Percentiles rank a stretch among this genome's conserved stretches.
phyloP scores from a whole-genome alignment of 495 filamentous ascomycete species.

The Penicillium atrosanguineum region DNA sequence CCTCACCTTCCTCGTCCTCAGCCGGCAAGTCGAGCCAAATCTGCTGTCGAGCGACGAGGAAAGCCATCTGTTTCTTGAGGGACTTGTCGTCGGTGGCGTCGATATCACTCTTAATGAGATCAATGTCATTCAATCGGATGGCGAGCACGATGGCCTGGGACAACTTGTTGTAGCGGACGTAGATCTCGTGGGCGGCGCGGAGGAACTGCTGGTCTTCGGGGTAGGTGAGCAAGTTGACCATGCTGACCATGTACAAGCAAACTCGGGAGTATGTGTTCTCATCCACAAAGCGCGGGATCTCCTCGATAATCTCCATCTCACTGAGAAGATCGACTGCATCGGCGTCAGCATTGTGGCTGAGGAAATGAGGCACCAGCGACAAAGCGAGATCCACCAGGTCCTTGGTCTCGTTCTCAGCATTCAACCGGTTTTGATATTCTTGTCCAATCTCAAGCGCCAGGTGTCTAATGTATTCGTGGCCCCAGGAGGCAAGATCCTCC shows the following conservation, averaged over 20 bases:
- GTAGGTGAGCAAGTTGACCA: slow-evolving; percentile 96
- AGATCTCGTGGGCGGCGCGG: slow-evolving; percentile 84
- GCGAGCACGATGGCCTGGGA: slow-evolving; percentile 92
- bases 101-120: slow-evolving; percentile 77
- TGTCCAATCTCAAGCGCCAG: slow-evolving; percentile 93
- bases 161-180: slow-evolving; percentile 85
- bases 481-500: slow-evolving; percentile 93
- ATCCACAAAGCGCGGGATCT: slow-evolving; percentile 85
- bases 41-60: slow-evolving; percentile 86
- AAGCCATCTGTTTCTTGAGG: slow-evolving; percentile 90
- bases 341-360: slow-evolving; percentile 96
- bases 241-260: slow-evolving; percentile 97
- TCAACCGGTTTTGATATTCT: slow-evolving; percentile 78
- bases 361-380: slow-evolving; percentile 86
- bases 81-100: slow-evolving; percentile 74
- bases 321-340: slow-evolving; percentile 96
- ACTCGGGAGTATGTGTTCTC: slow-evolving; percentile 91
- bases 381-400: slow-evolving; percentile 82
- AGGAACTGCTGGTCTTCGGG: slow-evolving; percentile 96
- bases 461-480: slow-evolving; percentile 97
- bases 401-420: slow-evolving; percentile 58
- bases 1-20: slow-evolving; percentile 64
- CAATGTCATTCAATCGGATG: slow-evolving; percentile 84
- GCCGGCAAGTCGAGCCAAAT: slow-evolving; percentile 70
- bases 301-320: slow-evolving; percentile 93